Base-by-base conservation (phyloP, 768 basidiomycete species). In the Mycena polygramma region DNA sequence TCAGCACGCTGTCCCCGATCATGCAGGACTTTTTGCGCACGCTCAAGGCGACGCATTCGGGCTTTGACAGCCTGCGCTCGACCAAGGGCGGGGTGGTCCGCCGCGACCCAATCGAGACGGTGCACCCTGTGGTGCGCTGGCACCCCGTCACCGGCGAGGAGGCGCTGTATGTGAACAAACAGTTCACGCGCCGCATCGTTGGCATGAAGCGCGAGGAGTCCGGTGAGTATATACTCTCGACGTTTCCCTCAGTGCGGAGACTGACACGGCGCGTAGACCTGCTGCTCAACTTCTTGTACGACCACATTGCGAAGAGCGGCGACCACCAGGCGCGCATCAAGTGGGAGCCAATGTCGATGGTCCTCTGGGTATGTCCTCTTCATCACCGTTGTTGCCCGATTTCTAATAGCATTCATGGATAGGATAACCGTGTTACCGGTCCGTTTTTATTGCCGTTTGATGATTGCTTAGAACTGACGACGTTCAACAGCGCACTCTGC, bases 81-180 rank as follows among this genome's bases (percentile, higher is more conserved):
- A 59, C 81, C 86, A 6, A 94, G 41, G 93, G 93, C 39, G 93
- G 91, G 7, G 83, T 90, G 41, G 90, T 95, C 51, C 88, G 93
- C 58, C 86, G 95, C 37, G 93, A 95, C 52, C 94, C 94, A 1
- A 93, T 96, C 10, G 92, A 94, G 80, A 85, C 93, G 73, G 79
- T 92, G 24, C 94, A 96, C 74, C 95, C 94, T 9, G 80, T 96
- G 36, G 86, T 97, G 22, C 84, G 94, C 71, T 83, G 80, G 71
- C 94, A 96, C 79, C 94, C 95, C 2, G 94, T 95, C 43, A 96
- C 95, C 1, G 94, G 93, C n/a, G 90, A 92, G 71, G 94, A 96
- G 79, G 93, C 94, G 1, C 84, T 95, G 60, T 96, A 92, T 78
- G 93, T 97, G 69, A 95, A 96, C 82, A 87, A 86, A 72, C 92